Evolutionary conservation across 306 rosid genomes (phyloP).

Genomic region (Rubus idaeus): DNA sequence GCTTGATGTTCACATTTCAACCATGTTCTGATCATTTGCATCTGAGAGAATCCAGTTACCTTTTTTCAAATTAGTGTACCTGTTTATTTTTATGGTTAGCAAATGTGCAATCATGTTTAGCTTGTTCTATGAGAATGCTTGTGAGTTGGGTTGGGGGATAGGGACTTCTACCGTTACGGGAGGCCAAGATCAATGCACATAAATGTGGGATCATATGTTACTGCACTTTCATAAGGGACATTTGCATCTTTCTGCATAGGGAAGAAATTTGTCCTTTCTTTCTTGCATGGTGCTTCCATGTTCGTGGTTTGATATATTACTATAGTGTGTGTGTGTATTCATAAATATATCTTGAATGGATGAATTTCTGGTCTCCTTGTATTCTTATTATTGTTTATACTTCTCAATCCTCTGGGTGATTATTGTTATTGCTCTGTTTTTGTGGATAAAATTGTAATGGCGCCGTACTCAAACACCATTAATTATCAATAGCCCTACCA

Average conservation of each 20-base stretch:
- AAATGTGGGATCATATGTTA: neutral
- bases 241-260: neutral
- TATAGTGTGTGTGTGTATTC: too few relatives aligned
- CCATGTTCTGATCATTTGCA: neutral
- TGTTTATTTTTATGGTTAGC: neutral
- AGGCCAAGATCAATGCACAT: neutral
- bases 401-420: neutral
- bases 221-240: neutral
- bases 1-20: neutral
- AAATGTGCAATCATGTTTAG: neutral
- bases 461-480: neutral
- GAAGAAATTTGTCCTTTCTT: constrained; percentile 1
- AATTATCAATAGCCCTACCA: constrained; percentile 81
- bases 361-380: neutral
- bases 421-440: neutral
- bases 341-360: neutral
- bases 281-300: neutral
- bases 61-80: neutral
- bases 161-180: neutral
- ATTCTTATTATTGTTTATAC: too few relatives aligned
- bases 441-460: neutral
- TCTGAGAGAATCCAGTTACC: neutral
- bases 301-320: too few relatives aligned
- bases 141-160: neutral
- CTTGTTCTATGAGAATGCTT: neutral